Evolutionary conservation across 352 stramenopile genomes (phyloP), one percentile per base, ranked within the genome.

Genomic region (Globisporangium takayamanum): DNA sequence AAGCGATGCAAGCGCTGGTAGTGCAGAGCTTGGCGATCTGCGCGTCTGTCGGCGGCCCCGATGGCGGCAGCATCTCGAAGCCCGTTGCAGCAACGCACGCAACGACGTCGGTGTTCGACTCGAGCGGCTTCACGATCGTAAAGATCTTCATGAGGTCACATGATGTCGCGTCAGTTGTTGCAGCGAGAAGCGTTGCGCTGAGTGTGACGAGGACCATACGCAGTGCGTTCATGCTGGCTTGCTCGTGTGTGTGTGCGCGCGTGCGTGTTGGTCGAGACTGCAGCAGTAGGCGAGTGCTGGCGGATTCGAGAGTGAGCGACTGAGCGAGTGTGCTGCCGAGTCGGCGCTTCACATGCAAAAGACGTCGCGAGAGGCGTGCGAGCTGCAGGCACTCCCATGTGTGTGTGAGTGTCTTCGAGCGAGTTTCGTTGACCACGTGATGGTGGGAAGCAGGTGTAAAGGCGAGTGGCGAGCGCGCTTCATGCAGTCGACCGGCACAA

Each of bases 91-190:
- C 64, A 18, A 76, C 64, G 33, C 72, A 80, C 39, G 64, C 65
- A 45, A 64, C 65, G 15, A 77, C 53, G 45, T 74, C 63, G 41
- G 56, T 57, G 50, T 70, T 68, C 16, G 62, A 55, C 41, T 73
- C 66, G 30, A 79, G 55, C 36, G 71, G 68, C 47, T 76, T 70
- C 26, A 76, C 54, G 33, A 68, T 42, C 2, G 47, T 50, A 41
- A 76, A 78, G 41, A 78, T 66, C 50, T 67, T 69, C 57, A 74
- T 72, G 44, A 76, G 60, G 18, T 76, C 66, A 54, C 68, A 79
- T 18, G 65, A 63, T 12, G 57, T 47, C 14, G 48, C 55, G 10
- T 62, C 37, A 0, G 45, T 20, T 26, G 5, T 56, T 8, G 62
- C 28, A 2, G 57, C 26, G n/a, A 62, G 46, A 6, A 73, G 20